Percentiles rank a stretch among this genome's conserved stretches.
Conservation (phyloP, 148 eudicot genomes). For the Nepenthes mirabilis region DNA sequence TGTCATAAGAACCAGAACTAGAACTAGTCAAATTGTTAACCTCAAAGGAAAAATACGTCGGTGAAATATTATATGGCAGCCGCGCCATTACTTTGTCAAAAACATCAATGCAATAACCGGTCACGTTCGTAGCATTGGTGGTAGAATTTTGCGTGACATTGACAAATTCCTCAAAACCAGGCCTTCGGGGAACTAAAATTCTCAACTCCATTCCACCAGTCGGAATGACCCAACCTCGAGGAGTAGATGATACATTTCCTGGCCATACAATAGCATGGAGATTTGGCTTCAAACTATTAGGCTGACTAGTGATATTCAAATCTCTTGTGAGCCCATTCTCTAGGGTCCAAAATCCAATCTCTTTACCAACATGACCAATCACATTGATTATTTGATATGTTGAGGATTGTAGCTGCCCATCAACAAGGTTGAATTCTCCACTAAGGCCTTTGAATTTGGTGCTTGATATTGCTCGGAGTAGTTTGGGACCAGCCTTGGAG, state of each 20-base stretch:
- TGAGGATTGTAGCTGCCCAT: constrained; percentile 16
- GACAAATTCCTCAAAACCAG: not conserved
- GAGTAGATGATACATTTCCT: not conserved
- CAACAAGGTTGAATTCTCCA: constrained; percentile 13
- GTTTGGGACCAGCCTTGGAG: constrained; percentile 13
- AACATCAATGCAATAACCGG: constrained; percentile 46
- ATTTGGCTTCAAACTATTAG: not conserved
- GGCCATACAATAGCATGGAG: not conserved
- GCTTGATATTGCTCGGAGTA: constrained; percentile 12
- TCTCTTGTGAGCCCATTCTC: constrained; percentile 8
- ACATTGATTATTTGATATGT: constrained; percentile 16
- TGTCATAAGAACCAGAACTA: constrained; percentile 16
- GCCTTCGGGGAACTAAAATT: not conserved
- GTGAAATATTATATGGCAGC: constrained; percentile 20
- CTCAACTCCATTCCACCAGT: not conserved
- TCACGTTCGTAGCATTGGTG: constrained; percentile 3
- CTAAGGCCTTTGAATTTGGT: constrained; percentile 17
- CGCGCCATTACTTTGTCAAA: constrained; percentile 27
- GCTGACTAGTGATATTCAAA: constrained; percentile 12
- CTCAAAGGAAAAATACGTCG: constrained; percentile 17
- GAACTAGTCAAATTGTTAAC: constrained; percentile 4
- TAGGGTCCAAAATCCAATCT: constrained; percentile 23
- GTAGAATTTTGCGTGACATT: not conserved
- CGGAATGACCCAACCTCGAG: not conserved
- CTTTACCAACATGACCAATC: constrained; percentile 6